These are phyloP conservation scores for Alnus glutinosa DNA, from an alignment of 306 rosid genomes.

Conservation along the genomic window DNA sequence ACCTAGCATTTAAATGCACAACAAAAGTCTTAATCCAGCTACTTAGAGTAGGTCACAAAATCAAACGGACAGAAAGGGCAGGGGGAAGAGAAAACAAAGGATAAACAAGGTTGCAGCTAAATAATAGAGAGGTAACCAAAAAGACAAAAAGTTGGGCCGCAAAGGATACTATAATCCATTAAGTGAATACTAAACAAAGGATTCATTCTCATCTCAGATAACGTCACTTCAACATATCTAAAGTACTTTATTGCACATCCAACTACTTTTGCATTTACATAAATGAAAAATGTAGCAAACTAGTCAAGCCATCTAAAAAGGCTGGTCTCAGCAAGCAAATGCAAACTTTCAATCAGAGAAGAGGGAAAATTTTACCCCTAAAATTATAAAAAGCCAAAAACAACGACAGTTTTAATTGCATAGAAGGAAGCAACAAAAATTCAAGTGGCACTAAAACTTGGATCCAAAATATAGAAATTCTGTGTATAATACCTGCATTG, in stretches of 20 bases:
- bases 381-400: not conserved
- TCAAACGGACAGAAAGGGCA: not conserved
- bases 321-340: not conserved
- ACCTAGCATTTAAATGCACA: not conserved
- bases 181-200: not conserved
- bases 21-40: not conserved
- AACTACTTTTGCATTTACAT: slow-evolving; percentile 6
- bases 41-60: not conserved
- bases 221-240: not conserved
- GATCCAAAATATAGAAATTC: not conserved
- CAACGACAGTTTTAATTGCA: not conserved
- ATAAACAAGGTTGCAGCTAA: not conserved
- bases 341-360: not conserved
- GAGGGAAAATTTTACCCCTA: not conserved
- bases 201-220: not conserved
- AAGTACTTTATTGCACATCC: not conserved
- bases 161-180: not conserved
- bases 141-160: not conserved
- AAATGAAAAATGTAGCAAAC: not conserved
- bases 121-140: not conserved
- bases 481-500: not conserved
- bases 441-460: not conserved
- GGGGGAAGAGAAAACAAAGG: not conserved
- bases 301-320: not conserved
- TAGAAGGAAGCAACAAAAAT: slow-evolving; percentile 2